These are phyloP conservation scores for Fusarium miscanthi DNA, from an alignment of 2,329 filamentous ascomycete species.

Conservation along the genomic window DNA sequence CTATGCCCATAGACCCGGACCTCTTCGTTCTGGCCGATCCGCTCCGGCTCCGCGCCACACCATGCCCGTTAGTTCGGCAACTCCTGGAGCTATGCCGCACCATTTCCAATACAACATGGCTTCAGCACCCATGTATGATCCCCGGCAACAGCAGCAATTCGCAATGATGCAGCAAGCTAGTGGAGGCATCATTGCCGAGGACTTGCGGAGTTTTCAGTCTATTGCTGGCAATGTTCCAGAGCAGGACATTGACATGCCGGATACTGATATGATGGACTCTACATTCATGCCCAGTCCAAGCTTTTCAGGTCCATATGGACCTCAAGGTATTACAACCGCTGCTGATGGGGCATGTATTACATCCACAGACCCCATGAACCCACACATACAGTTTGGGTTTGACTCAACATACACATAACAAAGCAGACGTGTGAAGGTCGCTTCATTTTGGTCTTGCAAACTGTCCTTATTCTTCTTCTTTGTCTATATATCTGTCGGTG, in stretches of 20 bases:
- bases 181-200: conserved; percentile 53
- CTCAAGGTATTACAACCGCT: conserved; percentile 38
- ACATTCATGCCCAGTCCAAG: conserved; percentile 37
- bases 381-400: conserved; percentile 29
- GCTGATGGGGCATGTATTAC: conserved; percentile 40
- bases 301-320: conserved; percentile 39
- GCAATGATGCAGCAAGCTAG: conserved; percentile 45
- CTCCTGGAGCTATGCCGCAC: conserved; percentile 33
- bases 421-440: background rate
- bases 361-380: conserved; percentile 30
- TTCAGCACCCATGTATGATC: conserved; percentile 43
- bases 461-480: conserved; percentile 16
- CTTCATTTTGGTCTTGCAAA: background rate
- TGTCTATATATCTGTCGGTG: conserved; percentile 8
- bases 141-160: conserved; percentile 47
- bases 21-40: conserved; percentile 47
- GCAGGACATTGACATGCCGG: conserved; percentile 52
- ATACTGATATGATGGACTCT: conserved; percentile 49
- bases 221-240: conserved; percentile 48
- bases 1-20: conserved; percentile 45
- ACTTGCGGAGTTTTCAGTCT: conserved; percentile 50
- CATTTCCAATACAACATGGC: conserved; percentile 43
- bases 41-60: conserved; percentile 45
- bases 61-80: conserved; percentile 28
- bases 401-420: conserved; percentile 24